Evolutionary conservation across 371 early-diverging fungal species (phyloP).

Genomic region (Phascolomyces articulosus): DNA sequence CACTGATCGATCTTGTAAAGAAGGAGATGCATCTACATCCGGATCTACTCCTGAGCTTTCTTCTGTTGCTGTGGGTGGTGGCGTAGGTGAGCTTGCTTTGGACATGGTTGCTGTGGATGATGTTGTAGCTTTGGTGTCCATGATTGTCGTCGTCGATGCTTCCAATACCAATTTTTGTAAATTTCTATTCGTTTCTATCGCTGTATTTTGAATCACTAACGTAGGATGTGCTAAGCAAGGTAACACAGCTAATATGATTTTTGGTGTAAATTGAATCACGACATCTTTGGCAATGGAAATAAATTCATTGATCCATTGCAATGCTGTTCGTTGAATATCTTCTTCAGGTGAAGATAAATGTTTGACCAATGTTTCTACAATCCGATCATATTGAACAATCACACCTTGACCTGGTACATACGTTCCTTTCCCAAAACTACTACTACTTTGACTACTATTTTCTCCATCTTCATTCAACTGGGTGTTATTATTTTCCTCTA

Average conservation of each 20-base stretch:
- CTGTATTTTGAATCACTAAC: slow-evolving; percentile 62
- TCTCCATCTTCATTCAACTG: neutral
- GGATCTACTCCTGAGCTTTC: neutral
- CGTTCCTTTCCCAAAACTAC: slow-evolving; percentile 45
- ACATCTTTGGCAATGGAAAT: slow-evolving; percentile 73
- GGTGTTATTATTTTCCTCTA: neutral
- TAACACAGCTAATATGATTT: slow-evolving; percentile 74
- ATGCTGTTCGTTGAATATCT: slow-evolving; percentile 83
- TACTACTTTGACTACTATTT: neutral
- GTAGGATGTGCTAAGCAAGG: slow-evolving; percentile 79
- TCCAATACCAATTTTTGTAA: slow-evolving; percentile 73
- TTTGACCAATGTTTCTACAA: slow-evolving; percentile 77
- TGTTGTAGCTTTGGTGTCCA: neutral
- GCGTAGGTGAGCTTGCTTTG: no score
- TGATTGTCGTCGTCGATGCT: slow-evolving; percentile 14
- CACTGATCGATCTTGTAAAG: slow-evolving; percentile 20
- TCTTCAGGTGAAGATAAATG: slow-evolving; percentile 79
- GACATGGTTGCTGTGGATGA: neutral
- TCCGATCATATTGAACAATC: slow-evolving; percentile 73
- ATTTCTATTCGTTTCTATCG: slow-evolving; percentile 71
- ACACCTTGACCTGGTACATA: slow-evolving; percentile 75
- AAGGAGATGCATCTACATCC: slow-evolving; percentile 4
- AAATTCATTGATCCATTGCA: slow-evolving; percentile 88
- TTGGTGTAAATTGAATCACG: slow-evolving; percentile 78
- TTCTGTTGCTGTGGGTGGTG: neutral